Conservation (phyloP, 345 rosid genomes). For the Rhodamnia rubescens region DNA sequence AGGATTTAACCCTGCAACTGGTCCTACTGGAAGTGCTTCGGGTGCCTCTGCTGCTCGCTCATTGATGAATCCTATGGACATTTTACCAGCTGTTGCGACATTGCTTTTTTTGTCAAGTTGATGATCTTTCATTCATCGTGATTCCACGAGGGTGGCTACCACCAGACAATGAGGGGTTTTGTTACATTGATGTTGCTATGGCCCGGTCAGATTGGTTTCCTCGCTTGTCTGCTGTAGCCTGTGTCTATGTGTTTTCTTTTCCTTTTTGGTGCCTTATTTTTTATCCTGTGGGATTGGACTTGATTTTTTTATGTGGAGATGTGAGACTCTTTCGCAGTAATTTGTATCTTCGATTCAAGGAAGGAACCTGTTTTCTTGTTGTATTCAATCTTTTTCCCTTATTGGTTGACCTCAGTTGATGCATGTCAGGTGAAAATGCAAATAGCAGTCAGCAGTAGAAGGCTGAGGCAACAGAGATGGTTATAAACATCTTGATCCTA, state of each 20-base stretch:
- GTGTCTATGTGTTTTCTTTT: neutral
- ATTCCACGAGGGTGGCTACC: neutral
- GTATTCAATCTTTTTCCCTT: neutral
- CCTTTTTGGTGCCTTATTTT: neutral
- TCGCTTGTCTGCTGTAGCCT: neutral
- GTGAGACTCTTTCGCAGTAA: neutral
- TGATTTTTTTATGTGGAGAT: neutral
- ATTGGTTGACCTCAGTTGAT: neutral
- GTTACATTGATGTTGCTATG: neutral
- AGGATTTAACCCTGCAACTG: constrained; percentile 33
- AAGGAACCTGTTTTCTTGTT: neutral
- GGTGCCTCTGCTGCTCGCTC: constrained; percentile 33
- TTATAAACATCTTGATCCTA: neutral
- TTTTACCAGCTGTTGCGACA: constrained; percentile 6
- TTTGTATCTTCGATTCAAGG: neutral
- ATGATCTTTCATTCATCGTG: constrained; percentile 15
- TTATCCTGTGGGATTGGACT: neutral
- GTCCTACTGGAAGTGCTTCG: constrained; percentile 51
- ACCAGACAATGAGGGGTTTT: neutral
- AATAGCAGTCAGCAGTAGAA: neutral
- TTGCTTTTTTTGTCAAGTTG: constrained; percentile 12
- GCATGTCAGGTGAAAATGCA: neutral
- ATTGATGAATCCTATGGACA: constrained; percentile 13
- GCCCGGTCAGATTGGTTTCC: neutral
- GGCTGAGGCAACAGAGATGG: neutral